Percentiles rank a stretch among this genome's conserved stretches.
These are phyloP conservation scores for Penicillium cinerascens DNA, from an alignment of 495 filamentous ascomycete species.

Conservation along the genomic window DNA sequence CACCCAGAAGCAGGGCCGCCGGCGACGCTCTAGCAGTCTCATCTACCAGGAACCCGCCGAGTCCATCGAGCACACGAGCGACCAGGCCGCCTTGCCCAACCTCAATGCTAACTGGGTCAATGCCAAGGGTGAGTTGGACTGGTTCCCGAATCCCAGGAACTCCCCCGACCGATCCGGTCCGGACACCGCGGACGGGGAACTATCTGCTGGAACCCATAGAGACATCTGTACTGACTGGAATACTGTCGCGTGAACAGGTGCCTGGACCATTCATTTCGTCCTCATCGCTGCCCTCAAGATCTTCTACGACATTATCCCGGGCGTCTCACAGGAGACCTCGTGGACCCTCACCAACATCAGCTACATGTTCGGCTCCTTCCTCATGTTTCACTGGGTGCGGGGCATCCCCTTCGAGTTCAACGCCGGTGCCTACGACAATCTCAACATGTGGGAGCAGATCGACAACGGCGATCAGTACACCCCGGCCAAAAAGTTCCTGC, in stretches of 20 bases:
- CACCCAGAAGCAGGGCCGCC: conserved; percentile 63
- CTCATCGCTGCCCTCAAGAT: conserved; percentile 88
- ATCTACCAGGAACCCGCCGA: conserved; percentile 94
- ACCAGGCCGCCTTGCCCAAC: conserved; percentile 92
- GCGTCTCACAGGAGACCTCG: conserved; percentile 92
- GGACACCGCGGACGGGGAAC: conserved; percentile 12
- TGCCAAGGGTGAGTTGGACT: conserved; percentile 74
- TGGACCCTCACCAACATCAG: conserved; percentile 99
- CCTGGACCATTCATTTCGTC: conserved; percentile 95
- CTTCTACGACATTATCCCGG: conserved; percentile 90
- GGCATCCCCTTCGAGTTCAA: conserved; percentile 99
- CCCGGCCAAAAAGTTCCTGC: conserved; percentile 94
- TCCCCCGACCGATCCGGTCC: conserved; percentile 4
- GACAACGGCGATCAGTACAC: conserved; percentile 99
- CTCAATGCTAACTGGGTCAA: conserved; percentile 98
- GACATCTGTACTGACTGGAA: conserved; percentile 8
- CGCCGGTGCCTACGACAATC: conserved; percentile 96
- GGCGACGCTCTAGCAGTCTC: conserved; percentile 90
- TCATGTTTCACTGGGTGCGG: conserved; percentile 99
- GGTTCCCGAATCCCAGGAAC: not conserved
- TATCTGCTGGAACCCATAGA: not conserved
- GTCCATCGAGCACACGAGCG: conserved; percentile 91
- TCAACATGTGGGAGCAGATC: conserved; percentile 99
- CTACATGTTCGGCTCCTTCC: conserved; percentile 97
- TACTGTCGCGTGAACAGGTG: conserved; percentile 54